phyloP scores from a whole-genome alignment of 805 yeast species.

The Yarrowia sp. region DNA sequence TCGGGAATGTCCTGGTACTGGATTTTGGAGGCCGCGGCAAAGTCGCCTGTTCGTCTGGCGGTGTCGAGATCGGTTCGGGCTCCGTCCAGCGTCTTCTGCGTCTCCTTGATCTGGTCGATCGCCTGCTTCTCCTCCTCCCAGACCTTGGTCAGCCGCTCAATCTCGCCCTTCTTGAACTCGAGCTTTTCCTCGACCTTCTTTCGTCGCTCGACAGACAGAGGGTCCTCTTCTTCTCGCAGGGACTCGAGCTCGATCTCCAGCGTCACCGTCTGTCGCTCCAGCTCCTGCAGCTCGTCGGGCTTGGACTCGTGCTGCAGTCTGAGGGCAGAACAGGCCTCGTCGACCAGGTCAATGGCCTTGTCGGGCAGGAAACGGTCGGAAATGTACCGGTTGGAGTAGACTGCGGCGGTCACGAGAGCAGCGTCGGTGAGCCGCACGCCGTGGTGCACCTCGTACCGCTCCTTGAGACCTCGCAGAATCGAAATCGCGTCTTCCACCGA shows the following conservation, averaged over 20 bases:
- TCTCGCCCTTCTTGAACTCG: constrained; percentile 66
- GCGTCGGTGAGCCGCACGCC: constrained; percentile 94
- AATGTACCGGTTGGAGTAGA: constrained; percentile 85
- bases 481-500: constrained; percentile 89
- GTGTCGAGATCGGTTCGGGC: constrained; percentile 84
- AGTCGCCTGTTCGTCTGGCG: constrained; percentile 83
- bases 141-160: constrained; percentile 71
- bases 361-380: constrained; percentile 93
- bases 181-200: constrained; percentile 75
- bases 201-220: constrained; percentile 78
- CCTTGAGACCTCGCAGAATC: constrained; percentile 90
- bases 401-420: constrained; percentile 93
- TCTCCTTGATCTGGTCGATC: constrained; percentile 76
- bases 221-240: constrained; percentile 88
- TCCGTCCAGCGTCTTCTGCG: constrained; percentile 82
- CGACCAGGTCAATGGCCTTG: constrained; percentile 95
- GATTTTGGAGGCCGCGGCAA: constrained; percentile 85
- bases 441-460: constrained; percentile 94
- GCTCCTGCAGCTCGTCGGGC: constrained; percentile 89
- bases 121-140: constrained; percentile 87
- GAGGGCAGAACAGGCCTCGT: constrained; percentile 95
- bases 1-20: constrained; percentile 88
- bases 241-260: constrained; percentile 95
- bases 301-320: constrained; percentile 95
- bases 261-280: constrained; percentile 90